Evolutionary conservation across 2,329 filamentous ascomycete genomes (phyloP).

Genomic region (Fusarium sp.): DNA sequence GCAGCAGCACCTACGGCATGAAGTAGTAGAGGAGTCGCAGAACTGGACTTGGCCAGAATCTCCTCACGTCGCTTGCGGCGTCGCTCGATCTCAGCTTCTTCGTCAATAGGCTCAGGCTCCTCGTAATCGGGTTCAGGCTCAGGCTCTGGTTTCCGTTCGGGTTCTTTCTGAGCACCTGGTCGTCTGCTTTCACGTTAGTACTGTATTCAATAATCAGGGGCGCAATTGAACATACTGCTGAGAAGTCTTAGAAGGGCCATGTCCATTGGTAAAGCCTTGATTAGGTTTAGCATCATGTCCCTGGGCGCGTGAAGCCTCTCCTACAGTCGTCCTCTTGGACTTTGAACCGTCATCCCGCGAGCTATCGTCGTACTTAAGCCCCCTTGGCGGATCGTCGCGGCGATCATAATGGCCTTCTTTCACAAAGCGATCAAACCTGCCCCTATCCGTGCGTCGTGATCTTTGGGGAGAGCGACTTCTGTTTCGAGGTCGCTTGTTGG

Average conservation of each 20-base stretch:
- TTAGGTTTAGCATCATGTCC: slow-evolving; percentile 78
- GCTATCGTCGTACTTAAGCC: slow-evolving; percentile 60
- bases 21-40: slow-evolving; percentile 80
- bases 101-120: slow-evolving; percentile 77
- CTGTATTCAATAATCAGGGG: not conserved
- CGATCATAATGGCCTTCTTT: slow-evolving; percentile 51
- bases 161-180: slow-evolving; percentile 36
- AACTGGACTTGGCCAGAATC: slow-evolving; percentile 85
- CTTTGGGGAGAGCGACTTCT: slow-evolving; percentile 68
- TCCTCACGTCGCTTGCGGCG: slow-evolving; percentile 88
- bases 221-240: slow-evolving; percentile 33
- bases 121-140: slow-evolving; percentile 58
- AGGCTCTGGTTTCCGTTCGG: slow-evolving; percentile 50
- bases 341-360: slow-evolving; percentile 67
- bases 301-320: slow-evolving; percentile 70
- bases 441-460: slow-evolving; percentile 56
- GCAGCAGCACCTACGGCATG: slow-evolving; percentile 78
- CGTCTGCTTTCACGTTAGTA: slow-evolving; percentile 38
- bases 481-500: slow-evolving; percentile 70
- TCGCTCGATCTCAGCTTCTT: slow-evolving; percentile 87
- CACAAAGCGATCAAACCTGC: slow-evolving; percentile 55
- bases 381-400: slow-evolving; percentile 41
- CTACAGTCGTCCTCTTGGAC: slow-evolving; percentile 75
- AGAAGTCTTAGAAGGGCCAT: slow-evolving; percentile 33
- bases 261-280: slow-evolving; percentile 61